Evolutionary conservation across 208 protist genomes (phyloP).

Genomic region (Crithidia sp.): DNA sequence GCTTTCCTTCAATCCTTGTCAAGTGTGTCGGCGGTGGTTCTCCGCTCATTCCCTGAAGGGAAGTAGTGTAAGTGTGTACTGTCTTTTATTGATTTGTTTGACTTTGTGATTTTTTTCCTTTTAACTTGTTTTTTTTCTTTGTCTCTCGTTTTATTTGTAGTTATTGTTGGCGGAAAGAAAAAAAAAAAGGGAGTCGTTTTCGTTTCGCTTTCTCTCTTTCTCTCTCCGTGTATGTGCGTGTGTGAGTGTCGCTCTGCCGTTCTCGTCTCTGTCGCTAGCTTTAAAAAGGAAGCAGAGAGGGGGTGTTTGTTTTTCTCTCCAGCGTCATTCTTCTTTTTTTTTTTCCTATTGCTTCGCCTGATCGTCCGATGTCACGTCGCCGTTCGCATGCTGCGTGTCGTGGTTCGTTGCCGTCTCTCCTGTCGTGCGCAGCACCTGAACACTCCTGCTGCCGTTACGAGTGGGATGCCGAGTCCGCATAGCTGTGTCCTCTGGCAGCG

Average conservation of each 20-base stretch:
- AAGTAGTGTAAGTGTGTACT: background rate
- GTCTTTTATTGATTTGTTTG: background rate
- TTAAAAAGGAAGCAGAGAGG: too few relatives aligned
- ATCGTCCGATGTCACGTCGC: too few relatives aligned
- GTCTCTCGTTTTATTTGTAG: slow-evolving; percentile 16
- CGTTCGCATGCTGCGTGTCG: too few relatives aligned
- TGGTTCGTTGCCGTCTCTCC: too few relatives aligned
- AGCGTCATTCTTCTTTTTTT: too few relatives aligned
- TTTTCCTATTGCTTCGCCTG: too few relatives aligned
- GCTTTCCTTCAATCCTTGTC: background rate
- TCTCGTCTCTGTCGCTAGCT: too few relatives aligned
- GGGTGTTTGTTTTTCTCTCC: too few relatives aligned
- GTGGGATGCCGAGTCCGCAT: too few relatives aligned
- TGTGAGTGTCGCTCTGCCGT: background rate
- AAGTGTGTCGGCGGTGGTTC: slow-evolving; percentile 11
- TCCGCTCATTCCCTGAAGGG: background rate
- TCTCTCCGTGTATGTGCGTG: slow-evolving; percentile 6
- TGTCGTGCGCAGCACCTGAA: too few relatives aligned
- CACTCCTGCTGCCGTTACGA: too few relatives aligned
- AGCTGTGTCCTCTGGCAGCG: too few relatives aligned
- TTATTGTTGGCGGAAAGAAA: background rate
- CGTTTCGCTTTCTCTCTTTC: background rate
- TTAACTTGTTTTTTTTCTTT: background rate
- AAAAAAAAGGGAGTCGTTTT: background rate
- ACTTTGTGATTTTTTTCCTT: background rate